Evolutionary conservation across 345 rosid species (phyloP), one percentile per base, ranked within the genome.

Genomic region (Boechera retrofracta): DNA sequence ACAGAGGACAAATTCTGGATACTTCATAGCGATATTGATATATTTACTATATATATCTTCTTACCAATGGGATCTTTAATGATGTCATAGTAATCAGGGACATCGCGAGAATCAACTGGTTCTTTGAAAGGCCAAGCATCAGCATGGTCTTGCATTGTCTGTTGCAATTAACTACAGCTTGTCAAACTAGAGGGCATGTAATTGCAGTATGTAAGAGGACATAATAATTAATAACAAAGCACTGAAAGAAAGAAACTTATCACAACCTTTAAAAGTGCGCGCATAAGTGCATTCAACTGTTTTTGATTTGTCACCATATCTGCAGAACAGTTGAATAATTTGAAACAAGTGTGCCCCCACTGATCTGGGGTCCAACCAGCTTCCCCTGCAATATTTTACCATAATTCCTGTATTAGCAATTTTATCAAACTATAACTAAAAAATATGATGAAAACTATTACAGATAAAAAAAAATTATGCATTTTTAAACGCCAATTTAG

Each of bases 91-190:
- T 96, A 96, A 88, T 93, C 99, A 39, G 99, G 98, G 75, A 89
- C 99, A 80, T 96, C 99, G 44, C 89, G 92, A 53, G 80, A 80
- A 87, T 96, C 97, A 39, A 96, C 97, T 51, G 99, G 97, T 60
- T 96, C 99, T 89, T 87, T 91, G 79, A 91, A 93, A 48, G 99
- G 98, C 99, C 99, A 96, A 60, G 97, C 91, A 87, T 96, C 99
- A 62, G 81, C 90, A 64, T 96, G 97, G 33, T 96, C 99, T 73
- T 87, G 90, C 97, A 96, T 87, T 33, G 97, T 71, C 99, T 93
- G 91, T 71, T 79, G n/a, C 65, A 70, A 71, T 77, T 56, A 71
- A 16, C 36, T 64, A 71, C 53, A 71, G 47, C 67, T 71, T 38
- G 45, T 64, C 44, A 71, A 64, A 55, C 55, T 31, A 57, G 8